Base-by-base conservation (phyloP, 805 yeast genomes). In the Cyberlindnera suaveolens region DNA sequence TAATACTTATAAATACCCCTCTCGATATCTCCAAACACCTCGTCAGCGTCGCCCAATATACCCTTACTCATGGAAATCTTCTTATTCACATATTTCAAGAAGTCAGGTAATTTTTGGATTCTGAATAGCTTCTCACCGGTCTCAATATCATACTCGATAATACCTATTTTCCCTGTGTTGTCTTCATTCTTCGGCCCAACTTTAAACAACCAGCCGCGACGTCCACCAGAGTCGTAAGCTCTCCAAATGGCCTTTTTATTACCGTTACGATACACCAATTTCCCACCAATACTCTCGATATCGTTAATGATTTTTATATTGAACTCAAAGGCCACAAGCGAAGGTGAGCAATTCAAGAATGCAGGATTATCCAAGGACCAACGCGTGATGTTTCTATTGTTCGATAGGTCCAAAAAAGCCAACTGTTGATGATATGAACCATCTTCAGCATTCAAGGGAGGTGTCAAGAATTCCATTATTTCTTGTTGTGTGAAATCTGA, bases 201-300 rank as follows among this genome's bases (percentile, higher is more conserved):
- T 55, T 73, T 77, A 61, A 79, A 82, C 15, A 88, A 60, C 96
- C 96, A 88, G 11, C 86, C 81, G 47, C 96, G 71, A 47, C 96
- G 70, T 5, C 95, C 95, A 53, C 57, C 67, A 19, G 67, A 70
- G 49, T 42, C 72, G 62, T 16, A 63, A 46, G 47, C 58, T 42
- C 38, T 55, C 61, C 53, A 66, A 41, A 30, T 54, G 53, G 35
- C 50, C 41, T 42, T 63, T 42, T 42, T 56, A 41, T 39, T 53
- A 14, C 42, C 36, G 27, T 59, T 56, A 20, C 58, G 47, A 31
- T 40, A 63, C 43, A 40, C 43, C 10, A 57, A 31, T 19, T 44
- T 43, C 4, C 61, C 60, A 17, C 62, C 63, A 20, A 53, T 48
- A 9, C 43, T 31, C 10, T 74, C 72, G 32, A 77, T 53, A 19